phyloP scores from a whole-genome alignment of 768 basidiomycete genomes.

The Astraeus odoratus region DNA sequence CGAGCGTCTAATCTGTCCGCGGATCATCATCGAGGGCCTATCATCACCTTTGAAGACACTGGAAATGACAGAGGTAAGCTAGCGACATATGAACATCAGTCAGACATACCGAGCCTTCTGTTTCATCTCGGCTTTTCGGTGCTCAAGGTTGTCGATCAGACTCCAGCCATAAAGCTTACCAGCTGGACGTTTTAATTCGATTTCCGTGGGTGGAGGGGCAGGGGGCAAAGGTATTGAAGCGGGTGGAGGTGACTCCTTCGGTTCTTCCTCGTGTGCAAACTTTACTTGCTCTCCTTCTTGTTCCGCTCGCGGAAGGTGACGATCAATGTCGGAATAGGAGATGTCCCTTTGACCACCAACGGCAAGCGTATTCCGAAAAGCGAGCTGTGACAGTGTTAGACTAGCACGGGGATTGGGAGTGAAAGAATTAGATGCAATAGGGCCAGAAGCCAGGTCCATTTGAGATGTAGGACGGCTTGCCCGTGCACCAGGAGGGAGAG shows the following conservation, averaged over 20 bases:
- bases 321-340: constrained; percentile 53
- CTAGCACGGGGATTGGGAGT: constrained; percentile 72
- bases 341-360: constrained; percentile 63
- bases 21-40: constrained; percentile 90
- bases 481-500: constrained; percentile 69
- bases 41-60: constrained; percentile 88
- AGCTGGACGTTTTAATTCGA: constrained; percentile 43
- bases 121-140: constrained; percentile 74
- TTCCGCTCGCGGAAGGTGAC: constrained; percentile 59
- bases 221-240: constrained; percentile 25
- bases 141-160: constrained; percentile 85
- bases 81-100: not conserved
- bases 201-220: constrained; percentile 26
- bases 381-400: constrained; percentile 73
- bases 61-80: constrained; percentile 1
- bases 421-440: constrained; percentile 54
- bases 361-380: constrained; percentile 75
- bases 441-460: constrained; percentile 29
- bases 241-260: constrained; percentile 29
- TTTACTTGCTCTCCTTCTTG: constrained; percentile 73
- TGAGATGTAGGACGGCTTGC: constrained; percentile 44
- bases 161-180: constrained; percentile 84
- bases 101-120: constrained; percentile 70
- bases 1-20: constrained; percentile 44
- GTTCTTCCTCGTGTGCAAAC: constrained; percentile 36